Base-by-base conservation (phyloP, 768 basidiomycete genomes). In the Termitomyces bulborhizus region DNA sequence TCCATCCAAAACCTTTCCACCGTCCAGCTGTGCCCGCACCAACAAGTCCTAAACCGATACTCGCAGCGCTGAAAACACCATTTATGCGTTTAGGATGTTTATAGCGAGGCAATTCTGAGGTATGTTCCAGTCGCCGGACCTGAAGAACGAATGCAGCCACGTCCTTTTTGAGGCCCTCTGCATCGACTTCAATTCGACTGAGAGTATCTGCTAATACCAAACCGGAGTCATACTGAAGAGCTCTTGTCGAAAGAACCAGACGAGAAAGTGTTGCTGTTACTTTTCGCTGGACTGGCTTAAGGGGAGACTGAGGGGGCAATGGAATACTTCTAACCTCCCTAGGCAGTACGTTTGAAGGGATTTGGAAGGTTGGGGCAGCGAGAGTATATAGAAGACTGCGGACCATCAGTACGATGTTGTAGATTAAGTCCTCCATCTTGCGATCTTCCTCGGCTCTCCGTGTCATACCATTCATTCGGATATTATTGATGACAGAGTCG, bases 1-100 rank as follows among this genome's bases (percentile, higher is more conserved):
- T 80, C 79, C 86, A 94, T 34, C 93, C 93, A 60, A 91, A 90
- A 12, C 90, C 93, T 61, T 83, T 88, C 92, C 92, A 94, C 21
- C 75, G 73, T 8, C 80, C 90, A 24, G 78, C 91, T 50, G 76
- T 73, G 4, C 93, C 92, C 3, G 85, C 89, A 16, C 93, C 93
- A 36, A 89, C 79, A n/a, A 91, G 74, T 15, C 90, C 88, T 16
- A 85, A 68, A 0, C 93, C 93, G 44, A 93, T 70, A 59, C 86
- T 82, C 12, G 73, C 70, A 0, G 84, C 77, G 18, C 76, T 73
- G 60, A 90, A 84, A 13, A 78, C 78, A 7, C 85, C 89, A 29
- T 76, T 72, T 26, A 90, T 60, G 27, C 86, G 80, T 64, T 84
- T 86, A 11, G 71, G 61, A n/a, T 64, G 59, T 63, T 72, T 69